A percentile compares a stretch with the other conserved stretches of the same genome.
Conservation (phyloP, 495 filamentous ascomycete genomes). For the Pyronema omphalodes region DNA sequence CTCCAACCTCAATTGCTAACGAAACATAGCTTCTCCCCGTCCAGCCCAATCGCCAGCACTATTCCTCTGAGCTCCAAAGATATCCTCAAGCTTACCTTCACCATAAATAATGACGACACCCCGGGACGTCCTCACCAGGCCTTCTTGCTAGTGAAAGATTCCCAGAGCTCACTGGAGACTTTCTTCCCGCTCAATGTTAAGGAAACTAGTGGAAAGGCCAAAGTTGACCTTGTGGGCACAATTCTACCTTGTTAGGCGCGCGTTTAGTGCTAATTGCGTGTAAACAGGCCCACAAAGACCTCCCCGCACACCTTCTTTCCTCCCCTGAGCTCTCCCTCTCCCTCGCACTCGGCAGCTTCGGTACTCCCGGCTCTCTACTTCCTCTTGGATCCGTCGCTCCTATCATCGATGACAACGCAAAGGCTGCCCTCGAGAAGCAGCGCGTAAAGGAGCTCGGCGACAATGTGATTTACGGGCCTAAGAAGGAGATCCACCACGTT, state of each 20-base stretch:
- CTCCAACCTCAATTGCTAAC: neutral
- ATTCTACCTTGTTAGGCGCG: neutral
- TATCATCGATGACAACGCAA: slow-evolving; percentile 36
- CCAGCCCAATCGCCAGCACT: slow-evolving; percentile 42
- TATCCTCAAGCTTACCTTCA: slow-evolving; percentile 64
- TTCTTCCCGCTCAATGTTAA: slow-evolving; percentile 74
- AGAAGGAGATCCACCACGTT: slow-evolving; percentile 67
- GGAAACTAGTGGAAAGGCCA: slow-evolving; percentile 44
- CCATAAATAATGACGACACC: slow-evolving; percentile 57
- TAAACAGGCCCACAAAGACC: slow-evolving; percentile 64
- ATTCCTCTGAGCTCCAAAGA: slow-evolving; percentile 49
- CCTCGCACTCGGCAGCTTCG: slow-evolving; percentile 74
- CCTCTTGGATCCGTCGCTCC: slow-evolving; percentile 12
- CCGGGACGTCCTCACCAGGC: slow-evolving; percentile 80
- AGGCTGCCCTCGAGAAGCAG: slow-evolving; percentile 41
- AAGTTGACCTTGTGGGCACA: slow-evolving; percentile 49
- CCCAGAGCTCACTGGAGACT: slow-evolving; percentile 59
- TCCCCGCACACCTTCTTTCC: slow-evolving; percentile 64
- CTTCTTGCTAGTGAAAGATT: slow-evolving; percentile 65
- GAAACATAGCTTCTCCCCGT: slow-evolving; percentile 39
- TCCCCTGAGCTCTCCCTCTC: slow-evolving; percentile 52
- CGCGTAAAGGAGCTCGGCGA: slow-evolving; percentile 19
- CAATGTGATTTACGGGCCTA: slow-evolving; percentile 12
- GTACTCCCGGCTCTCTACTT: slow-evolving; percentile 23
- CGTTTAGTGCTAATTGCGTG: neutral